Percentiles rank a stretch among this genome's conserved stretches.
phyloP scores from a whole-genome alignment of 2,329 filamentous ascomycete species.

The Fusarium musae region DNA sequence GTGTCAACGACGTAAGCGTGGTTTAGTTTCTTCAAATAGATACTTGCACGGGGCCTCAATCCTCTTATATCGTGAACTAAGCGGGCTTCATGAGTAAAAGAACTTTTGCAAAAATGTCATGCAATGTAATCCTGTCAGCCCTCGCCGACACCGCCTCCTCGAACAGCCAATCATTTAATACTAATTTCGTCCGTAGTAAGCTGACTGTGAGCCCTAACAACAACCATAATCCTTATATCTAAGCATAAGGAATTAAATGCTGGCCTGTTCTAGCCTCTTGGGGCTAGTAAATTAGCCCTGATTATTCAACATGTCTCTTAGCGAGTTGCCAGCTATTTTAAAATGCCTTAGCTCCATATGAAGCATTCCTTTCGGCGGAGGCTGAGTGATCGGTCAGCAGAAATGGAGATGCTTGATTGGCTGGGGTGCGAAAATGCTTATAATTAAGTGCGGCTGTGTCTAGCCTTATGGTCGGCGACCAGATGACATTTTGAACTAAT shows the following conservation, averaged over 20 bases:
- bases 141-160: not conserved
- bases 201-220: not conserved
- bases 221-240: not conserved
- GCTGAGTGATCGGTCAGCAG: not conserved
- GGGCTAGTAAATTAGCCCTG: not conserved
- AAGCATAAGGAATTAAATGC: not conserved
- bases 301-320: not conserved
- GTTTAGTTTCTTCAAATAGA: not conserved
- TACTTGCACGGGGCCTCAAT: not conserved
- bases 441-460: not conserved
- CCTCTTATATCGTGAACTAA: not conserved
- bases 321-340: not conserved
- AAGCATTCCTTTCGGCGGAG: not conserved
- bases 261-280: not conserved
- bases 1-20: not conserved
- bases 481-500: not conserved
- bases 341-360: too few relatives aligned
- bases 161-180: not conserved
- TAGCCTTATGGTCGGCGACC: not conserved
- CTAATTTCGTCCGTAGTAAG: not conserved
- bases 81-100: not conserved
- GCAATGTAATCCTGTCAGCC: not conserved
- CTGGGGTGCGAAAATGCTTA: not conserved
- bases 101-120: not conserved
- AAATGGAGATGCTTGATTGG: not conserved